A percentile compares a stretch with the other conserved stretches of the same genome.
Evolutionary conservation across 108 stramenopile species (phyloP).

Genomic region (Cyclotella kingstonii): DNA sequence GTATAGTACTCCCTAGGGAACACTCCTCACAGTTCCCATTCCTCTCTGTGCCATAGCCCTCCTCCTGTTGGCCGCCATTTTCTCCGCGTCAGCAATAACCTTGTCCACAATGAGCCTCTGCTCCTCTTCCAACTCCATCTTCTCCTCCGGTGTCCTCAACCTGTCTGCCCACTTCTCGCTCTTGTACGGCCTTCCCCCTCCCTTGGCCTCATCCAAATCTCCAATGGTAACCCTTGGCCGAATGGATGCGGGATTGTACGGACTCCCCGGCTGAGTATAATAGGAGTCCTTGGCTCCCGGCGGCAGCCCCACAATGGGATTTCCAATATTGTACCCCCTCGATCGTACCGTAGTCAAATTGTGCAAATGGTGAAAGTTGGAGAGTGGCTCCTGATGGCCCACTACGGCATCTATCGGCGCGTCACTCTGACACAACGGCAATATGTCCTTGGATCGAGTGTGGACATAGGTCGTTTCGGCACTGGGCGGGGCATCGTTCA

Average conservation of each 20-base stretch:
- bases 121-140: slow-evolving; percentile 45
- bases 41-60: slow-evolving; percentile 25
- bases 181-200: slow-evolving; percentile 84
- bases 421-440: slow-evolving; percentile 53
- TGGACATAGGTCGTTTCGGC: slow-evolving; percentile 54
- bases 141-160: slow-evolving; percentile 76
- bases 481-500: slow-evolving; percentile 80
- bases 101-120: slow-evolving; percentile 19
- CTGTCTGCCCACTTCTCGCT: slow-evolving; percentile 85
- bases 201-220: slow-evolving; percentile 75
- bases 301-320: slow-evolving; percentile 78
- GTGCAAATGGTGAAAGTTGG: slow-evolving; percentile 81
- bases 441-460: slow-evolving; percentile 51
- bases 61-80: slow-evolving; percentile 33
- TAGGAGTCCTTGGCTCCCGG: slow-evolving; percentile 74
- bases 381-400: slow-evolving; percentile 73
- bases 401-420: slow-evolving; percentile 69
- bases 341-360: slow-evolving; percentile 82
- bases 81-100: slow-evolving; percentile 26
- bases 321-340: slow-evolving; percentile 87
- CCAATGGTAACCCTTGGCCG: slow-evolving; percentile 67
- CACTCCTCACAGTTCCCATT: slow-evolving; percentile 30
- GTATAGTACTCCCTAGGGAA: background rate
- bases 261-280: slow-evolving; percentile 94
- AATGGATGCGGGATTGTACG: slow-evolving; percentile 79